Evolutionary conservation across 2,329 filamentous ascomycete species (phyloP).

Genomic region (Colletotrichum spinosum): DNA sequence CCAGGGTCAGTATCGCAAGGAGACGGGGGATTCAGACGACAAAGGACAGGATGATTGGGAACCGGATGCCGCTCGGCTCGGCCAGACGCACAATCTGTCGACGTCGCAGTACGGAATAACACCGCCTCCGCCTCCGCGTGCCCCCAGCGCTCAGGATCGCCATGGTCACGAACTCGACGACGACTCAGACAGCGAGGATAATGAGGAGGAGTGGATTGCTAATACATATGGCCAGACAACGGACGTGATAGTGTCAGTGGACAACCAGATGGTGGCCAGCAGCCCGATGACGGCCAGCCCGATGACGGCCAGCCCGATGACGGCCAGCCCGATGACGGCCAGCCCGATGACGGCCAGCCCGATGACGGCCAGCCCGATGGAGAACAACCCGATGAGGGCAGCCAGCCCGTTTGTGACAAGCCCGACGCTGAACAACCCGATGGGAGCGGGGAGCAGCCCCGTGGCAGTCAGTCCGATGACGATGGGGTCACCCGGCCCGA

Average conservation of each 20-base stretch:
- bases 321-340: conserved; percentile 7
- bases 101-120: conserved; percentile 23
- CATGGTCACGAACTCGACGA: conserved; percentile 18
- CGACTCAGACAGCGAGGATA: conserved; percentile 27
- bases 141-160: conserved; percentile 14
- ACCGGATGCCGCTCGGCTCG: conserved; percentile 25
- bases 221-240: conserved; percentile 30
- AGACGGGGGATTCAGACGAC: conserved; percentile 20
- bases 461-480: conserved; percentile 13
- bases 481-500: conserved; percentile 10
- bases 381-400: conserved; percentile 12
- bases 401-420: conserved; percentile 1
- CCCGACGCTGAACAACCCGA: background rate
- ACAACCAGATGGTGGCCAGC: conserved; percentile 10
- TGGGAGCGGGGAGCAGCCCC: conserved; percentile 8
- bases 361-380: conserved; percentile 4
- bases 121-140: conserved; percentile 20
- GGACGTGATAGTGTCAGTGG: conserved; percentile 16
- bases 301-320: conserved; percentile 12
- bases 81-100: conserved; percentile 28
- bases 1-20: conserved; percentile 15
- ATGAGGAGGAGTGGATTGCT: conserved; percentile 31
- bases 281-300: conserved; percentile 1
- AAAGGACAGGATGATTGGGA: conserved; percentile 27
- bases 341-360: conserved; percentile 1